Evolutionary conservation across 495 filamentous ascomycete species (phyloP).

Genomic region (Evansstolkia leycettana): DNA sequence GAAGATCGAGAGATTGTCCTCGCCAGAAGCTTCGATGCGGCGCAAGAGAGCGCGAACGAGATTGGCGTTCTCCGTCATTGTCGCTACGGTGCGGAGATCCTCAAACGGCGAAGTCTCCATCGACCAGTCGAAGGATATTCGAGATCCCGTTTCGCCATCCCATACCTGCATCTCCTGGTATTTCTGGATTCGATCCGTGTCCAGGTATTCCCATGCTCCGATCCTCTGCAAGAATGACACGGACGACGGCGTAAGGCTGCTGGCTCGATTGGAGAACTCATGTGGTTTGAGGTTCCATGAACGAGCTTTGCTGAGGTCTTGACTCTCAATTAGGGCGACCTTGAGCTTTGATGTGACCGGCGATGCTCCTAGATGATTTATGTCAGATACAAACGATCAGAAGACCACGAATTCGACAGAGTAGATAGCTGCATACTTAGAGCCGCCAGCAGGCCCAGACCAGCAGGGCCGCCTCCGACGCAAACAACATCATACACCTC

Average conservation of each 20-base stretch:
- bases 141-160: conserved; percentile 81
- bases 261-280: conserved; percentile 84
- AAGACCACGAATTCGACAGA: neutral
- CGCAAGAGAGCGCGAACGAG: conserved; percentile 63
- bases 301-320: conserved; percentile 58
- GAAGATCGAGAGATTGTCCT: conserved; percentile 48
- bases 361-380: conserved; percentile 40
- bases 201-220: conserved; percentile 76
- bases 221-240: conserved; percentile 59
- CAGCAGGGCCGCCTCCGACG: conserved; percentile 92
- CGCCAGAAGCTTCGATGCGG: conserved; percentile 55
- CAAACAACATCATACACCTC: conserved; percentile 88
- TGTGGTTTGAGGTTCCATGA: conserved; percentile 51
- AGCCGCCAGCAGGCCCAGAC: conserved; percentile 75
- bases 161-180: conserved; percentile 95
- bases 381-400: neutral
- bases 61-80: conserved; percentile 94
- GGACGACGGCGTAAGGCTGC: conserved; percentile 82
- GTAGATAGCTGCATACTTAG: conserved; percentile 48
- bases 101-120: conserved; percentile 35
- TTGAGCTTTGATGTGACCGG: conserved; percentile 62
- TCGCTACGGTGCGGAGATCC: conserved; percentile 57
- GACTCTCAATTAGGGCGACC: conserved; percentile 81
- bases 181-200: conserved; percentile 57
- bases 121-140: conserved; percentile 78